phyloP scores from a whole-genome alignment of 1,284 basidiomycete genomes.

The Ceratobasidium sp. region DNA sequence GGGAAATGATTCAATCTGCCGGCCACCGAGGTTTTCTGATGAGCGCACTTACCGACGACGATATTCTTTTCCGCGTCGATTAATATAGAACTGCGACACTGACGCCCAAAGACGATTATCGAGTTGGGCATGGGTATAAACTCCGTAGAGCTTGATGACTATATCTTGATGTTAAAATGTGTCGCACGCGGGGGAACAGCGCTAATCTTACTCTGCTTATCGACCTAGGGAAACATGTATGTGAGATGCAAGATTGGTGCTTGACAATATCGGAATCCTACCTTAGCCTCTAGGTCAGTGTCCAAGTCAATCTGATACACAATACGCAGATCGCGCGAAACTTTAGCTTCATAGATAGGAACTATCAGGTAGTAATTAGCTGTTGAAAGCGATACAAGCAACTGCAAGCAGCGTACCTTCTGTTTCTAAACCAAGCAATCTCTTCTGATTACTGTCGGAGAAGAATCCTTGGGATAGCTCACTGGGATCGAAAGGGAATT shows the following conservation, averaged over 20 bases:
- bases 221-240: neutral
- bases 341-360: conserved; percentile 49
- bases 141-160: conserved; percentile 46
- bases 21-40: neutral
- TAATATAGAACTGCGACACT: conserved; percentile 38
- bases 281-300: conserved; percentile 26
- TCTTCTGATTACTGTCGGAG: conserved; percentile 44
- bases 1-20: neutral
- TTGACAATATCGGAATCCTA: neutral
- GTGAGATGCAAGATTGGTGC: neutral
- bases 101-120: conserved; percentile 46
- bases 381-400: neutral
- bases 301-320: conserved; percentile 47
- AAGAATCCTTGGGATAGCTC: conserved; percentile 11
- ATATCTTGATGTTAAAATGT: neutral
- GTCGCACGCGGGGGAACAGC: too few species aligned
- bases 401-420: conserved; percentile 3
- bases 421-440: conserved; percentile 14
- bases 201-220: neutral
- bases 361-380: neutral
- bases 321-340: conserved; percentile 45
- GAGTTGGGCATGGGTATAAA: conserved; percentile 47
- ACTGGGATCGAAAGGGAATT: neutral
- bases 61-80: conserved; percentile 43
- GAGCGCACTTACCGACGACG: conserved; percentile 38